Evolutionary conservation across 2,329 filamentous ascomycete genomes (phyloP).

Genomic region (Diaporthe ilicicola): DNA sequence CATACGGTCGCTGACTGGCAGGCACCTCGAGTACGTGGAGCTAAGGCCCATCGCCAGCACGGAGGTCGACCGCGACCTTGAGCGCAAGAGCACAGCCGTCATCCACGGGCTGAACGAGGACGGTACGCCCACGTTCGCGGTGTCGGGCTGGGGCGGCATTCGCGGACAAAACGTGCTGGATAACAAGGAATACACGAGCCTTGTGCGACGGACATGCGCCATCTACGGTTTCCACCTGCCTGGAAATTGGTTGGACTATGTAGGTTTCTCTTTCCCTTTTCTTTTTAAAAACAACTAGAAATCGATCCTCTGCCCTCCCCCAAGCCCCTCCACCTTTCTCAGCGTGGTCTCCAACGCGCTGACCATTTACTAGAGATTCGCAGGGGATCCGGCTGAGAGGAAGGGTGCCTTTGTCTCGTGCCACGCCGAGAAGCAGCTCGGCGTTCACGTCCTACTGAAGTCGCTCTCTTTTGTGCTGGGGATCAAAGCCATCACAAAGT

Average conservation of each 20-base stretch:
- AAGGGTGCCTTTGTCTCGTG: neutral
- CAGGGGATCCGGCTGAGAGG: neutral
- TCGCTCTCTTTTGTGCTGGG: neutral
- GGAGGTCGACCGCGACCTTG: neutral
- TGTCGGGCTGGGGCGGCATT: conserved; percentile 20
- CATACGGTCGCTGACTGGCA: neutral
- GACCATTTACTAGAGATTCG: neutral
- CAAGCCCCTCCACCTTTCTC: too few relatives aligned
- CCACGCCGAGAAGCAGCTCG: conserved; percentile 20
- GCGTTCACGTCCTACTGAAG: neutral
- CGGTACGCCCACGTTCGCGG: neutral
- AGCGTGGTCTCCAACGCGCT: too few relatives aligned
- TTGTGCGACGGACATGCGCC: neutral
- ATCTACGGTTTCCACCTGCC: neutral
- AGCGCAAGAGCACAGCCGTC: neutral
- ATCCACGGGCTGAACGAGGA: neutral
- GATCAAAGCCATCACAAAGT: accelerated
- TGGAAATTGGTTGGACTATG: neutral
- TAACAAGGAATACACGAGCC: neutral
- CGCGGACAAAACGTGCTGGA: neutral
- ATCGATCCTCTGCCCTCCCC: too few relatives aligned
- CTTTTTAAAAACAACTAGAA: too few relatives aligned
- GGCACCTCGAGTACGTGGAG: neutral
- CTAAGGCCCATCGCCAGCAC: neutral
- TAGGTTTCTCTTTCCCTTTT: neutral